Evolutionary conservation across 2,329 filamentous ascomycete genomes (phyloP).

Genomic region (Aspergillus sp.): DNA sequence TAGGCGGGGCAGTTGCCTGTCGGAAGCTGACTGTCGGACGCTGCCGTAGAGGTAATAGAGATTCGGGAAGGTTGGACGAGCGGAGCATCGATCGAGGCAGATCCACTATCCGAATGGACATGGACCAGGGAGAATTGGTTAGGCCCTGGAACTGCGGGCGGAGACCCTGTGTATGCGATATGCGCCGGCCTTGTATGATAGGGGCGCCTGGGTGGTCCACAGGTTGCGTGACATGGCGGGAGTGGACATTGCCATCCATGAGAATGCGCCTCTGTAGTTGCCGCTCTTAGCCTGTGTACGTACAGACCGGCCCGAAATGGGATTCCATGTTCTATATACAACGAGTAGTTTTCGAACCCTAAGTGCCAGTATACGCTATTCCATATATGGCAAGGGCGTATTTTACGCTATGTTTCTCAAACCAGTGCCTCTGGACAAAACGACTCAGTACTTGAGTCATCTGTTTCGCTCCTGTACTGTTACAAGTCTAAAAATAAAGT

Average conservation of each 20-base stretch:
- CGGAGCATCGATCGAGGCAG: background rate
- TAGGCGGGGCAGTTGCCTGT: background rate
- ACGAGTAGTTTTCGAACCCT: no score
- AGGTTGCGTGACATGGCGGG: background rate
- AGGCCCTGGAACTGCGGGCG: background rate
- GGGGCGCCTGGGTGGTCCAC: background rate
- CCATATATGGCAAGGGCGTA: no score
- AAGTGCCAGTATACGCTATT: no score
- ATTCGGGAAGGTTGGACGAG: background rate
- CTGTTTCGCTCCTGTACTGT: slow-evolving; percentile 1
- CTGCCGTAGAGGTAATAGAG: background rate
- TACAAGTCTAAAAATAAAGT: slow-evolving; percentile 1
- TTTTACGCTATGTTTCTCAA: background rate
- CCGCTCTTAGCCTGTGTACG: background rate
- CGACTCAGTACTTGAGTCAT: background rate
- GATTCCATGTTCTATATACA: no score
- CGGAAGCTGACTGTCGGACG: background rate
- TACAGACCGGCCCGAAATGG: no score
- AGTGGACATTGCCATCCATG: background rate
- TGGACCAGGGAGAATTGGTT: background rate
- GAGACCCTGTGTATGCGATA: background rate
- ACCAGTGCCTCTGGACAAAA: background rate
- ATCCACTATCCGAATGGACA: background rate
- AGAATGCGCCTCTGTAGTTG: background rate
- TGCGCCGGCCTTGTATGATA: background rate